Base-by-base conservation (phyloP, 2,329 filamentous ascomycete genomes). In the Epichloe elymi region DNA sequence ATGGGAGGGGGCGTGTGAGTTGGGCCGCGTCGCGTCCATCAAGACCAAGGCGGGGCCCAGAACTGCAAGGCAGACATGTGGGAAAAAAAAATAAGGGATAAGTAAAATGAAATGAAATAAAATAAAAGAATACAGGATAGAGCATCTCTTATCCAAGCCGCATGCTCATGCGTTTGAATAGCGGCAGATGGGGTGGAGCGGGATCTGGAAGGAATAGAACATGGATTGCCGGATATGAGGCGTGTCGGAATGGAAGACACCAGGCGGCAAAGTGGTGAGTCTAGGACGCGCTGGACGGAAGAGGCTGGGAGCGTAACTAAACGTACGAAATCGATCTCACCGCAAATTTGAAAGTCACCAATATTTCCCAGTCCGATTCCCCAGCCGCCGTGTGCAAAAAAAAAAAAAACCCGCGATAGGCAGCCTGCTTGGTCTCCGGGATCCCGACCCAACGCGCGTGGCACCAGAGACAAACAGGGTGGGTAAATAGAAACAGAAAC, bases 21-120 rank as follows among this genome's bases (percentile, higher is more conserved):
- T 43, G n/a, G 5, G 20, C 35, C 47, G 47, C 47, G 47, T 49
- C 47, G 47, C 47, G 47, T 43, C 47, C 14, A 49, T n/a, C 15
- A n/a, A n/a, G 43, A 35, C 26, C 38, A 33, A 12, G 4, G 3
- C 39, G 19, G 50, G 41, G 33, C 41, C 19, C 14, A 49, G 15
- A 41, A 46, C 42, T 42, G 49, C 20, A 39, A 26, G n/a, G 43
- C 23, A 23, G n/a, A 20, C 7, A n/a, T 10, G 5, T 12, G 17
- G 19, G 19, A 19, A 19, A 17, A 17, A 48, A 39, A 15, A 30
- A 23, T 4, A 23, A 2, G 6, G 10, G 3, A 23, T 7, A 23
- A 48, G 19, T 17, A 20, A 33, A 44, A 6, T 6, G 4, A 14
- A 17, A 30, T 8, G 8, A 8, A 23, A 4, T 11, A 37, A 33